Base-by-base conservation (phyloP, 352 stramenopile genomes). In the Pythium dissimile region DNA sequence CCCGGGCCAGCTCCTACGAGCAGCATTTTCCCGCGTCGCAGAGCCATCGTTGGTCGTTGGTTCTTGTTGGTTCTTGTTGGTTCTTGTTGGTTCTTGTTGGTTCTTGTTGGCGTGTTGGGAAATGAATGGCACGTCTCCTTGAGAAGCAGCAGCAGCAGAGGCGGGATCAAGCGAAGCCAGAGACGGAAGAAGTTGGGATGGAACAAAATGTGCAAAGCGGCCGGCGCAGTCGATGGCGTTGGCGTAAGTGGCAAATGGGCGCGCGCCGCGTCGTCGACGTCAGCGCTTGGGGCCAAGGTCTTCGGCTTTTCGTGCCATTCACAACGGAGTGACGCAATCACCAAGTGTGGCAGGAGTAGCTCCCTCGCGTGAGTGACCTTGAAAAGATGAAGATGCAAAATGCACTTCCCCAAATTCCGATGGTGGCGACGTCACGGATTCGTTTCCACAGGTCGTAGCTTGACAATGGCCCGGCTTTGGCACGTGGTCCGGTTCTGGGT, bases 1-100 rank as follows among this genome's bases (percentile, higher is more conserved):
- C 96, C 96, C 0, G 94, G 95, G 10, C 95, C 95, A 0, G 92
- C 89, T 59, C 93, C 95, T 10, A 98, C 83, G 30, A 94, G 71
- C 63, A 78, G 55, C 68, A 91, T 86, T 68, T 84, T 86, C 55
- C 64, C 74, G 32, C 49, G 53, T 9, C 27, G 30, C 9, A 3
- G 43, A 13, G 48, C 30, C 37, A 26, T 42, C 9, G 24, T 26
- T 31, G 18, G 41, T 23, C 12, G 9, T 38, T 18, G 16, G 11
- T 20, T 44, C 42, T 18, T 49, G 7, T 26, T n/a, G n/a, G n/a
- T n/a, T n/a, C n/a, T n/a, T n/a, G n/a, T n/a, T n/a, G n/a, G n/a
- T n/a, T n/a, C n/a, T n/a, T n/a, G n/a, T n/a, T n/a, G n/a, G n/a
- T n/a, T n/a, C n/a, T n/a, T n/a, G n/a, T n/a, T n/a, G n/a, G n/a